A percentile compares a stretch with the other conserved stretches of the same genome.
Evolutionary conservation across 345 rosid genomes (phyloP).

Genomic region (Arabidopsis thaliana): DNA sequence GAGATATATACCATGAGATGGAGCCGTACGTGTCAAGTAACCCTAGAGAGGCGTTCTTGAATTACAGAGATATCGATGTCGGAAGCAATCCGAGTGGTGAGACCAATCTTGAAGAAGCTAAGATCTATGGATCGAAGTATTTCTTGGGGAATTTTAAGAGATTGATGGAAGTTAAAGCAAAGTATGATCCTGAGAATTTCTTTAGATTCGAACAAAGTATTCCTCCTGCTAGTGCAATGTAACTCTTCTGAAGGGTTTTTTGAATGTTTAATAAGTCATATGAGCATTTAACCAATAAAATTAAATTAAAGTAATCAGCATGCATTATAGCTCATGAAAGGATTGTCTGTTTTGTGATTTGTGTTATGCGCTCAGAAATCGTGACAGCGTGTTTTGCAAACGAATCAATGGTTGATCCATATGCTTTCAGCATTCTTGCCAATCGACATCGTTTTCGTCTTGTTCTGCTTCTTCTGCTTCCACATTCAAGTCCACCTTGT

Average conservation of each 20-base stretch:
- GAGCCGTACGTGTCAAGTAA: conserved; percentile 53
- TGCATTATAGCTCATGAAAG: no score
- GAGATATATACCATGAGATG: conserved; percentile 43
- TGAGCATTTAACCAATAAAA: background rate
- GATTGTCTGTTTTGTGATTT: no score
- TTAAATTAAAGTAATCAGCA: no score
- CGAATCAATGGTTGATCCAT: background rate
- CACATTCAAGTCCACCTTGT: conserved; percentile 9
- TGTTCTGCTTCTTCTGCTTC: conserved; percentile 72
- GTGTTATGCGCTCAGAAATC: background rate
- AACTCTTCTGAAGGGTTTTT: background rate
- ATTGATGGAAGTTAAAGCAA: conserved; percentile 42
- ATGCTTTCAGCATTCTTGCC: conserved; percentile 74
- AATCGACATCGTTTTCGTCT: conserved; percentile 72
- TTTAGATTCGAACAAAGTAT: conserved; percentile 46
- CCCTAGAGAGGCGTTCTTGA: conserved; percentile 49
- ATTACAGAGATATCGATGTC: conserved; percentile 44
- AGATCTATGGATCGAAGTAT: conserved; percentile 46
- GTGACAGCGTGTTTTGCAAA: no score
- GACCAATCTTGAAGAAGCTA: conserved; percentile 26
- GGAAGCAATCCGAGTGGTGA: conserved; percentile 24
- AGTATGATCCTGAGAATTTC: conserved; percentile 50
- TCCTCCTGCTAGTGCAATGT: conserved; percentile 30
- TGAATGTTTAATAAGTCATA: background rate
- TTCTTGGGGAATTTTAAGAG: conserved; percentile 41